Evolutionary conservation across 306 rosid genomes (phyloP).

Genomic region (Acacia acuminata): DNA sequence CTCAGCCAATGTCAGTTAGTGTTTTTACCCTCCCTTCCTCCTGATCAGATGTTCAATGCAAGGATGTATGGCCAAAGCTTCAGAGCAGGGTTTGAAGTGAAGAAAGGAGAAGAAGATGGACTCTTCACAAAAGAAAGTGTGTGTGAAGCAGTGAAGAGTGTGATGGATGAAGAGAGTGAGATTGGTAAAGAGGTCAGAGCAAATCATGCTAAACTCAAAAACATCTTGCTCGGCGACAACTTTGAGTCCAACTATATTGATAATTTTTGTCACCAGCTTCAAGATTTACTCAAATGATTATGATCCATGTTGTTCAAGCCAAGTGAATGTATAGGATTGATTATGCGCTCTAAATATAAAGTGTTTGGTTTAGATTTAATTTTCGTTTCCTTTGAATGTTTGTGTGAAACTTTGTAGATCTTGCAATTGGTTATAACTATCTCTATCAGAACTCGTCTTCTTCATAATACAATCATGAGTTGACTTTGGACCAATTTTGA

Average conservation of each 20-base stretch:
- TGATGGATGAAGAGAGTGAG: conserved; percentile 11
- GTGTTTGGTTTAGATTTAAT: too few species aligned
- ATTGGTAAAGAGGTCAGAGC: background rate
- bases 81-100: background rate
- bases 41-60: too few species aligned
- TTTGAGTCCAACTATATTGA: conserved; percentile 6
- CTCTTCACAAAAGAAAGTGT: conserved; percentile 4
- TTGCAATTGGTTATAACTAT: too few species aligned
- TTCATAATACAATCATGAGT: too few species aligned
- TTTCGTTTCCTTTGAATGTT: too few species aligned
- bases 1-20: background rate
- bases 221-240: background rate
- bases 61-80: too few species aligned
- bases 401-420: too few species aligned
- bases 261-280: conserved; percentile 9
- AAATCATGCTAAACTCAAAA: background rate
- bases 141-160: background rate
- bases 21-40: background rate
- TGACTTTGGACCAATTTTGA: too few species aligned
- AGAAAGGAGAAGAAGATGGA: conserved; percentile 23
- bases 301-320: too few species aligned
- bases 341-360: too few species aligned
- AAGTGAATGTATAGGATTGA: too few species aligned
- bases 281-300: background rate
- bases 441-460: too few species aligned